Evolutionary conservation across 768 basidiomycete species (phyloP).

Genomic region (Mycena amicta): DNA sequence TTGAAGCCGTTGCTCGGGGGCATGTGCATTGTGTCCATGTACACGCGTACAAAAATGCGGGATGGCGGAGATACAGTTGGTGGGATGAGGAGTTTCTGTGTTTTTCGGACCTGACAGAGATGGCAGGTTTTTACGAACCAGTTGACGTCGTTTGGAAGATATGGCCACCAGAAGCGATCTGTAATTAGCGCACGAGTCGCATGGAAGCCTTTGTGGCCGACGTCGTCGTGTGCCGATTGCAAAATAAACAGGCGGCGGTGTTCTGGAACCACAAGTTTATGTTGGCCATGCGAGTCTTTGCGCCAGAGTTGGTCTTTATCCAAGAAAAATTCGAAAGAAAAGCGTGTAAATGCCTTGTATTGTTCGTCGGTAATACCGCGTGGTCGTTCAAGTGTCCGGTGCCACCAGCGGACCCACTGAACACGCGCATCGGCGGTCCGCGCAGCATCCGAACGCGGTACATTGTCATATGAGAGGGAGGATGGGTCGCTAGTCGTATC

Average conservation of each 20-base stretch:
- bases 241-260: conserved; percentile 15
- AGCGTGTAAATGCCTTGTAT: conserved; percentile 18
- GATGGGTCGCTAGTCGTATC: not conserved
- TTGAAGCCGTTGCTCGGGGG: conserved; percentile 33
- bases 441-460: not conserved
- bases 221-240: too few species aligned
- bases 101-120: conserved; percentile 29
- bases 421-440: conserved; percentile 1
- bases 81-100: conserved; percentile 22
- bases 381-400: conserved; percentile 7
- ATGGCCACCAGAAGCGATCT: conserved; percentile 36
- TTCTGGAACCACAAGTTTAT: conserved; percentile 26
- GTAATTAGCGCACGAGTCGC: conserved; percentile 17
- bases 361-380: conserved; percentile 10
- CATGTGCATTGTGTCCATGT: conserved; percentile 46
- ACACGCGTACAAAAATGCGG: conserved; percentile 34
- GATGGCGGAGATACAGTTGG: conserved; percentile 27
- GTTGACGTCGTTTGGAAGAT: conserved; percentile 23
- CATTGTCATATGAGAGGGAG: not conserved
- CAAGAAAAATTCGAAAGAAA: conserved; percentile 24
- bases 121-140: conserved; percentile 33
- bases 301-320: conserved; percentile 22
- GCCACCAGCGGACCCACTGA: conserved; percentile 6
- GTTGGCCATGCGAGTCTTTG: conserved; percentile 20
- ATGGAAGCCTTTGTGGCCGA: too few species aligned